A percentile compares a stretch with the other conserved stretches of the same genome.
phyloP scores from a whole-genome alignment of 208 protist genomes.

The Acanthamoeba royreba region DNA sequence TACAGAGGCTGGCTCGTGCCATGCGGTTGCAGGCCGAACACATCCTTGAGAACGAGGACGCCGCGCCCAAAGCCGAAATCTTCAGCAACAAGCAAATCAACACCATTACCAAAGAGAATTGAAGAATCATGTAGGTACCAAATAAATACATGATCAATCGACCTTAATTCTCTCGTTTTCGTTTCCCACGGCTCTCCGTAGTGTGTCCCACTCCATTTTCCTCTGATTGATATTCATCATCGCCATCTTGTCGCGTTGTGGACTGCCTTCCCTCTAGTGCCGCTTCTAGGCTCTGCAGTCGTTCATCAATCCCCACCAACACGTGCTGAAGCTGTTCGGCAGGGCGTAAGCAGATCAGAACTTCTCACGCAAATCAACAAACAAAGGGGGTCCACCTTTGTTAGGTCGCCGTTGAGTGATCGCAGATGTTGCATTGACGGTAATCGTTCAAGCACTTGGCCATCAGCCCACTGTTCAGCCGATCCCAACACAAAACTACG shows the following conservation, averaged over 20 bases:
- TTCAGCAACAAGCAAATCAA: slow-evolving; percentile 6
- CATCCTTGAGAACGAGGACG: neutral
- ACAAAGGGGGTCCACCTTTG: neutral
- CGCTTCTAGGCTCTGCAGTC: neutral
- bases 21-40: neutral
- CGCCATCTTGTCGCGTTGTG: neutral
- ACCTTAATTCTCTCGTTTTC: neutral
- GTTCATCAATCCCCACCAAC: neutral
- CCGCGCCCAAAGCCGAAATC: neutral
- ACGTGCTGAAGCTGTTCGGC: neutral
- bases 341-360: neutral
- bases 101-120: neutral
- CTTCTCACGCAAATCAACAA: neutral
- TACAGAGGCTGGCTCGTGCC: neutral
- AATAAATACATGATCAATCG: neutral
- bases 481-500: neutral
- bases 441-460: neutral
- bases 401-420: neutral
- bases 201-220: neutral
- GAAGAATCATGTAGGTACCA: neutral
- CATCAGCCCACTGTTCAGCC: neutral
- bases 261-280: neutral
- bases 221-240: neutral
- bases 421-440: neutral
- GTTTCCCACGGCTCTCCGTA: neutral